Conservation (phyloP, 352 stramenopile species). For the Phytopythium aichiense region DNA sequence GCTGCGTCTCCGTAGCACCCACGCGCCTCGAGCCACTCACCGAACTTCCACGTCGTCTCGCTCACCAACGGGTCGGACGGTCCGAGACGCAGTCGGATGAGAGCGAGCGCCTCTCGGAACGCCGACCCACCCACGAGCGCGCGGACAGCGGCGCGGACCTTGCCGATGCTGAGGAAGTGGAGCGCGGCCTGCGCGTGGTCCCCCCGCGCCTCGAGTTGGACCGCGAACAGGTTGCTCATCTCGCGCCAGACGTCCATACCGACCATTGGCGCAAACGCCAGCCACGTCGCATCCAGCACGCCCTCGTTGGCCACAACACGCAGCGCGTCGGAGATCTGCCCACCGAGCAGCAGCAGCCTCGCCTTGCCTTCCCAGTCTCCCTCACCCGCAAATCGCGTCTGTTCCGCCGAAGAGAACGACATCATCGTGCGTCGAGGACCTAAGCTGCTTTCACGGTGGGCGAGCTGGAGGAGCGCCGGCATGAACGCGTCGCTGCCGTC, state of each 20-base stretch:
- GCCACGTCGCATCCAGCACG: slow-evolving; percentile 40
- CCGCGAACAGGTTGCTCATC: slow-evolving; percentile 55
- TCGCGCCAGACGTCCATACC: slow-evolving; percentile 71
- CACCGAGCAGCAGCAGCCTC: slow-evolving; percentile 44
- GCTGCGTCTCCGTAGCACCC: slow-evolving; percentile 28
- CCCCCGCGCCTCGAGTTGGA: slow-evolving; percentile 37
- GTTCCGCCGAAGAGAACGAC: slow-evolving; percentile 17
- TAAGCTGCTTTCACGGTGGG: neutral
- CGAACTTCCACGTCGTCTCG: slow-evolving; percentile 34
- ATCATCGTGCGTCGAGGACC: neutral
- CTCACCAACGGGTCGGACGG: slow-evolving; percentile 32
- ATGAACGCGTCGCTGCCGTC: neutral
- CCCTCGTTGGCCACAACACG: slow-evolving; percentile 48
- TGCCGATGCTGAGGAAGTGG: slow-evolving; percentile 55
- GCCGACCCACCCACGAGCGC: slow-evolving; percentile 33
- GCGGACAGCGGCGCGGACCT: slow-evolving; percentile 42
- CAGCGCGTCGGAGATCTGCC: slow-evolving; percentile 50
- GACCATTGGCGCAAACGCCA: slow-evolving; percentile 71
- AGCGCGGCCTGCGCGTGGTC: slow-evolving; percentile 55
- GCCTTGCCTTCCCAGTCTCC: slow-evolving; percentile 51
- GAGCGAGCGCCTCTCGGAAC: slow-evolving; percentile 52
- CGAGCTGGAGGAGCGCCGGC: neutral
- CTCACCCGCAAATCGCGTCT: slow-evolving; percentile 18
- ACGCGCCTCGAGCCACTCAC: slow-evolving; percentile 29
- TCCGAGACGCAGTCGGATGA: slow-evolving; percentile 42